Conservation (phyloP, 2,329 filamentous ascomycete genomes). For the Zymoseptoria crescenta region DNA sequence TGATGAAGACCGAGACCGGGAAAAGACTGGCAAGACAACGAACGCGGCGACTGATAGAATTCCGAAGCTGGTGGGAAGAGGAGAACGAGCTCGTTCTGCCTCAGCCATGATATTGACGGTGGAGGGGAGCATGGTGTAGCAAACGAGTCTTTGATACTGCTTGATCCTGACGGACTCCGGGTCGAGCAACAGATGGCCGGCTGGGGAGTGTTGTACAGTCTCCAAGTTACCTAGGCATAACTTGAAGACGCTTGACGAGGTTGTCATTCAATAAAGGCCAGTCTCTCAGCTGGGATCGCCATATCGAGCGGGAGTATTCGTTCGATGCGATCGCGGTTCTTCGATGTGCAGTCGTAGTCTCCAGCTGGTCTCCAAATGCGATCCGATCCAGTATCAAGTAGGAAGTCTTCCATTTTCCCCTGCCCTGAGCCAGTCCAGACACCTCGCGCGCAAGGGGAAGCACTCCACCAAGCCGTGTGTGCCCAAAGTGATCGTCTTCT, state of each 20-base stretch:
- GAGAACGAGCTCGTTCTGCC: conserved; percentile 28
- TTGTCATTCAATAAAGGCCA: background rate
- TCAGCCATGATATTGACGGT: background rate
- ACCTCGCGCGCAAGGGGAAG: background rate
- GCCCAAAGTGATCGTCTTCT: background rate
- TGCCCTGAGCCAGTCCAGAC: too few species aligned
- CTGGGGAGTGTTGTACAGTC: background rate
- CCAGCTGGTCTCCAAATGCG: background rate
- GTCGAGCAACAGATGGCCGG: background rate
- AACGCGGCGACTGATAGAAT: conserved; percentile 42
- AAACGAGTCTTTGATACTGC: background rate
- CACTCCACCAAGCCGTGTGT: background rate
- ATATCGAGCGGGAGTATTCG: background rate
- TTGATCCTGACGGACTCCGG: background rate
- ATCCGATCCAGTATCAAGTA: background rate
- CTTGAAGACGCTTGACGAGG: background rate
- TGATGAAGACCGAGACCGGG: conserved; percentile 53
- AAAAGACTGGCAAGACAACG: conserved; percentile 42
- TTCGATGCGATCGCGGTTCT: too few species aligned
- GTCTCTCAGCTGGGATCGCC: background rate
- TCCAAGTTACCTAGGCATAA: background rate
- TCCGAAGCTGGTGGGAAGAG: conserved; percentile 49
- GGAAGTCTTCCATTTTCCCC: background rate
- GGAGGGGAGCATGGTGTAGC: background rate
- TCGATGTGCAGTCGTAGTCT: background rate